Evolutionary conservation across 768 basidiomycete genomes (phyloP).

Genomic region (Agrocybe chaxingu): DNA sequence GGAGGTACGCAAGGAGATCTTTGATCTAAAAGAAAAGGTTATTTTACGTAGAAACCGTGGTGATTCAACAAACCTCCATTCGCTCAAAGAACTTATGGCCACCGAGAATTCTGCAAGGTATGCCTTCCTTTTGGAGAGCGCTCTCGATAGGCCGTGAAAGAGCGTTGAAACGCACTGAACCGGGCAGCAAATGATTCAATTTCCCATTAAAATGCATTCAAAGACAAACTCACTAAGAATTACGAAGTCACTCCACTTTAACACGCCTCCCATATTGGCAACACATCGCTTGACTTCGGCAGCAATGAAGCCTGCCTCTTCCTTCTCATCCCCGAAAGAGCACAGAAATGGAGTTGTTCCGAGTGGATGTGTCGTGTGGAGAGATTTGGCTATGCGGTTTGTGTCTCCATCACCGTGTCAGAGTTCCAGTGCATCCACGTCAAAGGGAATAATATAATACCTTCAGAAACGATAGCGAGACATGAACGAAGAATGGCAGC

Average conservation of each 20-base stretch:
- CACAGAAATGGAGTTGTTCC: conserved; percentile 62
- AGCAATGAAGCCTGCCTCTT: conserved; percentile 72
- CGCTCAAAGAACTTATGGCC: conserved; percentile 89
- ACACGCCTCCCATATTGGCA: conserved; percentile 68
- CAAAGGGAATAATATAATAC: conserved; percentile 30
- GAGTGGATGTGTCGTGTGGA: conserved; percentile 63
- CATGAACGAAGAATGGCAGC: conserved; percentile 69
- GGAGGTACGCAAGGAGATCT: conserved; percentile 78
- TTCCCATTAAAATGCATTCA: neutral
- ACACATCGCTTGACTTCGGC: conserved; percentile 73
- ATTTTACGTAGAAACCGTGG: neutral
- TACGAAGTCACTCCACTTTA: conserved; percentile 76
- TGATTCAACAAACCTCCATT: conserved; percentile 50
- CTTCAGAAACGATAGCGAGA: conserved; percentile 80
- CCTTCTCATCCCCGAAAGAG: conserved; percentile 47
- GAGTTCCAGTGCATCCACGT: neutral
- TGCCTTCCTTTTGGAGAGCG: conserved; percentile 73
- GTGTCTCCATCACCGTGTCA: conserved; percentile 47
- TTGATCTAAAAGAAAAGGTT: conserved; percentile 51
- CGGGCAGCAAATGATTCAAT: neutral
- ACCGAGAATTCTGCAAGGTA: conserved; percentile 72
- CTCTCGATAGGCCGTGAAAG: conserved; percentile 73
- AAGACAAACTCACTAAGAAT: conserved; percentile 59
- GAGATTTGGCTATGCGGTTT: conserved; percentile 68
- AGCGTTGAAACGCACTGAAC: conserved; percentile 77